Conservation (phyloP, 208 protist species). For the Trypanosoma cruzi region DNA sequence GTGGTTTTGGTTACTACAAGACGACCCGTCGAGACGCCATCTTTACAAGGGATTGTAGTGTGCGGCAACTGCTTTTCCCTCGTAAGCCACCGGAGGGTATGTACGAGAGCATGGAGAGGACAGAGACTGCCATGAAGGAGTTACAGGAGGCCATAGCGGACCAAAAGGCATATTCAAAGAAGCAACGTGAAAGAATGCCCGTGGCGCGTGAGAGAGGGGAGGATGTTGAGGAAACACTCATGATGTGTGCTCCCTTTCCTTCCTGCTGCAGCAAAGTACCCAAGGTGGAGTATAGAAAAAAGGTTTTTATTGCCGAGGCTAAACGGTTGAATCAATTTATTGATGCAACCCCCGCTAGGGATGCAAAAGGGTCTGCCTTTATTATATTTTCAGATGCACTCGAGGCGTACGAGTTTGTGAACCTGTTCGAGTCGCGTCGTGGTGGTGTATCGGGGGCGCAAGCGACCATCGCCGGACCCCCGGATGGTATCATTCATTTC, state of each 20-base stretch:
- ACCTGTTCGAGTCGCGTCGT: slow-evolving; percentile 59
- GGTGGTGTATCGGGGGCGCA: slow-evolving; percentile 38
- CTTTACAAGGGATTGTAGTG: slow-evolving; percentile 52
- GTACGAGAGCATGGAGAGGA: slow-evolving; percentile 50
- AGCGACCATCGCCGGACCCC: slow-evolving; percentile 72
- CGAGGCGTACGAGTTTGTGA: slow-evolving; percentile 73
- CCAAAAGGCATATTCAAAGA: slow-evolving; percentile 42
- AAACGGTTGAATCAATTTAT: slow-evolving; percentile 52
- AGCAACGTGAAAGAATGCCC: background rate
- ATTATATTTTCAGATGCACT: slow-evolving; percentile 71
- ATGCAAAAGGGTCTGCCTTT: slow-evolving; percentile 49
- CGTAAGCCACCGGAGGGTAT: slow-evolving; percentile 54
- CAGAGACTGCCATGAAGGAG: slow-evolving; percentile 59
- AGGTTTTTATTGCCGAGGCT: slow-evolving; percentile 36
- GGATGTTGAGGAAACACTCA: slow-evolving; percentile 7
- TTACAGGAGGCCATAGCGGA: slow-evolving; percentile 78
- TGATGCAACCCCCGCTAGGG: slow-evolving; percentile 38
- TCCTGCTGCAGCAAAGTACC: slow-evolving; percentile 50
- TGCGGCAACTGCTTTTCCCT: slow-evolving; percentile 70
- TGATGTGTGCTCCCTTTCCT: slow-evolving; percentile 29
- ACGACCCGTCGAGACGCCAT: slow-evolving; percentile 45
- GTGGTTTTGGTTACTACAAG: slow-evolving; percentile 48
- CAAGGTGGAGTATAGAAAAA: slow-evolving; percentile 54
- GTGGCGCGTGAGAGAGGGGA: background rate
- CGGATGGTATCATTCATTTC: slow-evolving; percentile 61